Conservation (phyloP, 345 rosid genomes). For the Eucalyptus pauciflora region DNA sequence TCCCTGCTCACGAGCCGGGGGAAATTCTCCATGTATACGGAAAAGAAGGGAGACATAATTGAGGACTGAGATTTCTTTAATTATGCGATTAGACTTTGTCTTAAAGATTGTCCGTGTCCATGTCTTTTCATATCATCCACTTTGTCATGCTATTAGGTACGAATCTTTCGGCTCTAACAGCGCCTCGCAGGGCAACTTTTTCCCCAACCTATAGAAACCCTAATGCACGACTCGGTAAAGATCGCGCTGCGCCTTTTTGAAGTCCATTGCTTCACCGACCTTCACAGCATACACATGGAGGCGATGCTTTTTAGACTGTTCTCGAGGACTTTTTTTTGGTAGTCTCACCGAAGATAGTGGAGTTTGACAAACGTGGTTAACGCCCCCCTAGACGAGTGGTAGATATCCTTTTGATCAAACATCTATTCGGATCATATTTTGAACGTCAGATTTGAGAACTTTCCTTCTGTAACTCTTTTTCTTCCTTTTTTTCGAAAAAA, state of each 20-base stretch:
- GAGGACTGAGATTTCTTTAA: background rate
- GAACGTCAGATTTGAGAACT: background rate
- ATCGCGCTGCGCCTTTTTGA: background rate
- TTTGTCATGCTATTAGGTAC: background rate
- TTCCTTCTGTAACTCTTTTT: background rate
- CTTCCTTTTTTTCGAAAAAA: background rate
- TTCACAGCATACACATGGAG: background rate
- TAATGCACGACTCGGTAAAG: background rate
- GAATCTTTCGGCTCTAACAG: background rate
- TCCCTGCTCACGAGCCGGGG: background rate
- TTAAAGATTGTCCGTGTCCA: background rate
- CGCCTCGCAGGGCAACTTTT: background rate
- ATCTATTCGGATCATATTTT: background rate
- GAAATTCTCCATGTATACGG: background rate
- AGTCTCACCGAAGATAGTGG: background rate
- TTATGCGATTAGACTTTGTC: background rate
- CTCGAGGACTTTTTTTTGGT: background rate
- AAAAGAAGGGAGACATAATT: background rate
- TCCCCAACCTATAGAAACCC: background rate
- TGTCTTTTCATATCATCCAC: background rate
- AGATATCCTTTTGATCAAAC: background rate
- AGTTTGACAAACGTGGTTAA: background rate
- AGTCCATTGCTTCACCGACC: background rate
- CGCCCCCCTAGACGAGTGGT: background rate
- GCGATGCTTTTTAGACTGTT: background rate